phyloP scores from a whole-genome alignment of 306 rosid species.

The Quercus glauca region DNA sequence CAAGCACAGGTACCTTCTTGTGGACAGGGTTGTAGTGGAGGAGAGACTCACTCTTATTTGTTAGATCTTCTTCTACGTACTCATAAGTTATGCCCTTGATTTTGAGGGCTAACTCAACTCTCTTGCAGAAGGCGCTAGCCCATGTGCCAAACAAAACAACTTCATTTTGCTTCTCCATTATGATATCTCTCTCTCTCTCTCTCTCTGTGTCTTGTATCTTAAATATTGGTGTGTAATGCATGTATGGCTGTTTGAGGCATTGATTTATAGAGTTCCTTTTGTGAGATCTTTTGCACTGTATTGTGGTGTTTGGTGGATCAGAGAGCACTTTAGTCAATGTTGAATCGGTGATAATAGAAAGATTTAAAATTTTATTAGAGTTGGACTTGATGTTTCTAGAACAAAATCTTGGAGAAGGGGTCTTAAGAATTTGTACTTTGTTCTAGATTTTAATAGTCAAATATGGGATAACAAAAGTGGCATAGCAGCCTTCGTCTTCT shows the following conservation, averaged over 20 bases:
- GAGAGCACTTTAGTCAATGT: background rate
- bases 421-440: too few species aligned
- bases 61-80: slow-evolving; percentile 36
- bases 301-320: background rate
- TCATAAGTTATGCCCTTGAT: slow-evolving; percentile 43
- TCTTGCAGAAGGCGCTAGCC: slow-evolving; percentile 19
- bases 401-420: too few species aligned
- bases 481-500: background rate
- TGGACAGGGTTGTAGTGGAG: slow-evolving; percentile 38
- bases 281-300: background rate
- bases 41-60: slow-evolving; percentile 36
- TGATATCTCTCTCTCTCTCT: slow-evolving; percentile 4
- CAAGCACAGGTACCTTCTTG: slow-evolving; percentile 36
- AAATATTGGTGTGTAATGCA: background rate
- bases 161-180: slow-evolving; percentile 26
- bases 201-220: background rate
- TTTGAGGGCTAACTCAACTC: slow-evolving; percentile 36
- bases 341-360: background rate
- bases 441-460: background rate
- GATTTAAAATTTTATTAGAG: background rate
- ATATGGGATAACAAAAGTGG: background rate
- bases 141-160: slow-evolving; percentile 36
- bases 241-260: background rate
- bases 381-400: too few species aligned
- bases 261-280: background rate